A percentile compares a stretch with the other conserved stretches of the same genome.
Evolutionary conservation across 345 rosid genomes (phyloP).

Genomic region (Camelina laxa): DNA sequence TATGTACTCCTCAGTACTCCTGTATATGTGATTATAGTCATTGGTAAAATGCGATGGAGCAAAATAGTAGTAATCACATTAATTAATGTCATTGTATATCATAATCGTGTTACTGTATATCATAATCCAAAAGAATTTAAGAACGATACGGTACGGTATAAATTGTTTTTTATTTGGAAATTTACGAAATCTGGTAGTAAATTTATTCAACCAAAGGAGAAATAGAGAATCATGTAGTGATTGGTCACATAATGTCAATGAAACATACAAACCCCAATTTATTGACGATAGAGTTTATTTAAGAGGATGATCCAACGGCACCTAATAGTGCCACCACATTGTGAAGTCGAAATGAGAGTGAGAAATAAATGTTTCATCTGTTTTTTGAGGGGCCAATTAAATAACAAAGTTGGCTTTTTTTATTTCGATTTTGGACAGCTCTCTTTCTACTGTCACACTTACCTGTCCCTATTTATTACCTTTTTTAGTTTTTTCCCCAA

Average conservation of each 20-base stretch:
- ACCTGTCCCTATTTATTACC: constrained; percentile 41
- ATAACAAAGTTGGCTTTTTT: constrained; percentile 31
- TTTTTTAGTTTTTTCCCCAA: neutral
- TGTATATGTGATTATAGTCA: too few relatives aligned
- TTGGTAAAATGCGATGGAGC: too few relatives aligned
- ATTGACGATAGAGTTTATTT: neutral
- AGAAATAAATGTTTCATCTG: constrained; percentile 42
- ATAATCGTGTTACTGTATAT: too few relatives aligned
- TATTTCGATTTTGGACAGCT: constrained; percentile 35
- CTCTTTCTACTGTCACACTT: constrained; percentile 33
- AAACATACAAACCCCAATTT: constrained; percentile 19
- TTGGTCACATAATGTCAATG: neutral
- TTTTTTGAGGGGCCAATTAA: constrained; percentile 30
- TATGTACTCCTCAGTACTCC: too few relatives aligned
- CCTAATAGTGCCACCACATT: neutral
- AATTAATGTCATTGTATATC: too few relatives aligned
- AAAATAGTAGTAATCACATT: too few relatives aligned
- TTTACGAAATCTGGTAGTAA: too few relatives aligned
- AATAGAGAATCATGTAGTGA: too few relatives aligned
- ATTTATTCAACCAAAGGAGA: too few relatives aligned
- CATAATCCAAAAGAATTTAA: too few relatives aligned
- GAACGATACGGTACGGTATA: too few relatives aligned
- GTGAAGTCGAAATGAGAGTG: neutral
- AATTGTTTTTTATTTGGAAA: too few relatives aligned
- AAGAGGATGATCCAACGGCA: constrained; percentile 28